phyloP scores from a whole-genome alignment of 1,284 basidiomycete genomes.

The Malassezia equina region DNA sequence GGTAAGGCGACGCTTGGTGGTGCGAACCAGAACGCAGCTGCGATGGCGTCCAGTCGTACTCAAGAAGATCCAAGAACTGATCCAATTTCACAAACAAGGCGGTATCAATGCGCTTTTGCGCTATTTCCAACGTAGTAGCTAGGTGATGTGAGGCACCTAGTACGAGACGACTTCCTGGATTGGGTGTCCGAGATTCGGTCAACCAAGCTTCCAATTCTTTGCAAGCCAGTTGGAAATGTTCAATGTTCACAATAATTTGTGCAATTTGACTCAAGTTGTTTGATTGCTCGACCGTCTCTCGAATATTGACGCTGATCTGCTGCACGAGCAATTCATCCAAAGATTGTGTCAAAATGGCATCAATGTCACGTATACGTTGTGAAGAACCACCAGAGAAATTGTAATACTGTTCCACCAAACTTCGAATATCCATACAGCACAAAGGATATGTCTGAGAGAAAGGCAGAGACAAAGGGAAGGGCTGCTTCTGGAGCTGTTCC shows the following conservation, averaged over 20 bases:
- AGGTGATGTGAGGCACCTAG: slow-evolving; percentile 64
- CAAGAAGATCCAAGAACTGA: slow-evolving; percentile 85
- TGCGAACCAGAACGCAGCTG: slow-evolving; percentile 8
- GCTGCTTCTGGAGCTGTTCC: slow-evolving; percentile 38
- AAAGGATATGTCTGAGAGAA: slow-evolving; percentile 93
- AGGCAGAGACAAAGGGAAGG: slow-evolving; percentile 68
- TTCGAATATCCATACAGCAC: slow-evolving; percentile 89
- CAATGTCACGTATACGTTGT: slow-evolving; percentile 81
- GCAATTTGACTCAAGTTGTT: slow-evolving; percentile 82
- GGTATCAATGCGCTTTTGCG: slow-evolving; percentile 66
- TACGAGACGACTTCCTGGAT: slow-evolving; percentile 68
- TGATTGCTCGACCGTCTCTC: slow-evolving; percentile 57
- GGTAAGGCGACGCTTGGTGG: slow-evolving; percentile 68
- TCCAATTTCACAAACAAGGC: slow-evolving; percentile 88
- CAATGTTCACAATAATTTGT: slow-evolving; percentile 84
- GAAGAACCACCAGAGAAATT: slow-evolving; percentile 88
- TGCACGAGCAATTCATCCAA: slow-evolving; percentile 73
- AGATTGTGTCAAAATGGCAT: slow-evolving; percentile 82
- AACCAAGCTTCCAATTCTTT: slow-evolving; percentile 75
- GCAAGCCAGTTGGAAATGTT: slow-evolving; percentile 81
- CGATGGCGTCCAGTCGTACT: slow-evolving; percentile 82
- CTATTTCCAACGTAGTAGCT: slow-evolving; percentile 59
- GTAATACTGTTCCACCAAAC: slow-evolving; percentile 91
- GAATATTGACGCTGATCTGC: slow-evolving; percentile 70
- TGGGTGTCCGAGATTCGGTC: slow-evolving; percentile 60